Evolutionary conservation across 306 rosid genomes (phyloP), one percentile per base, ranked within the genome.

Genomic region (Gleditsia sinensis): DNA sequence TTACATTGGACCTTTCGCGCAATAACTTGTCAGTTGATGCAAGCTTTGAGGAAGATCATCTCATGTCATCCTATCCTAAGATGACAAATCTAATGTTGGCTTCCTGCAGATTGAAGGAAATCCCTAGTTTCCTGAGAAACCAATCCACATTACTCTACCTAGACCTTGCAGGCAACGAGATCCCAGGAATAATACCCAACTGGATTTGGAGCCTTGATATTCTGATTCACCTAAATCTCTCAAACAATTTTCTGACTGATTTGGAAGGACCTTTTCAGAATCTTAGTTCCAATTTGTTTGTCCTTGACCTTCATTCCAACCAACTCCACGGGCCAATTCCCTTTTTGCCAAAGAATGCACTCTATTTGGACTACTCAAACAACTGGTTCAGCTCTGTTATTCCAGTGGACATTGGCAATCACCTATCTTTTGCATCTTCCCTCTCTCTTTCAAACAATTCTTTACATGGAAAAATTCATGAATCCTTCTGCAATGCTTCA

Each of bases 71-170:
- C 3, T 82, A 54, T 69, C 71, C 86, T 1, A 3, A 53, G 0
- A 1, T 86, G 0, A n/a, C 0, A 5, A 10, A 24, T 56, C 17
- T 91, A 2, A 19, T 42, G 10, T 64, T 91, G 34, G 86, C 80
- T 9, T 81, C 85, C 1, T 67, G 89, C 17, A 78, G 67, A 0
- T 8, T 91, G 36, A 17, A 3, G 11, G 48, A 0, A 1, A 46
- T 89, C 16, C 92, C 92, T 0, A 0, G 17, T 16, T 88, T 82
- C 78, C 23, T 91, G 56, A 80, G 7, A 72, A 74, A 71, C 3
- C 83, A 68, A 39, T 48, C 89, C 2, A 9, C 0, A 13, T 62
- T 89, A 37, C 0, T 0, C 1, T 0, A 0, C 36, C 74, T 91
- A 10, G 89, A 85, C 75, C 83, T 88, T 5, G 75, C 93, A 0